phyloP scores from a whole-genome alignment of 1,284 basidiomycete genomes.

The Prillingera fragicola region DNA sequence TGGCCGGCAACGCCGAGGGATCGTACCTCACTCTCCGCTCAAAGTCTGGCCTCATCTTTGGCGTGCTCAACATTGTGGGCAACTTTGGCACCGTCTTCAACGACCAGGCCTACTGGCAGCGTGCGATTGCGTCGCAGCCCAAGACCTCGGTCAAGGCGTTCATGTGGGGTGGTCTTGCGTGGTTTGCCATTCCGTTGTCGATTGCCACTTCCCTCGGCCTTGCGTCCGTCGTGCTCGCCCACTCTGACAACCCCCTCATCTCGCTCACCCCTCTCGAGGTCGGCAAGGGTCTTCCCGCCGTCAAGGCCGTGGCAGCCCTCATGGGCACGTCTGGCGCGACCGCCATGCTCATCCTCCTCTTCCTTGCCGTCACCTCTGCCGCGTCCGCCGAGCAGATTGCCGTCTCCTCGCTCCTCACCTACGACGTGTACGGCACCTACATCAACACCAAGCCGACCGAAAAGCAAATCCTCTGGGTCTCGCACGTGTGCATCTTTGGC shows the following conservation, averaged over 20 bases:
- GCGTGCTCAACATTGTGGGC: conserved; percentile 68
- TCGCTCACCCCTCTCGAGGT: conserved; percentile 61
- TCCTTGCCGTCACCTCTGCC: conserved; percentile 68
- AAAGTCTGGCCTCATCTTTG: conserved; percentile 76
- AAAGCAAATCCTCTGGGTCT: conserved; percentile 56
- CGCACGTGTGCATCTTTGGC: conserved; percentile 54
- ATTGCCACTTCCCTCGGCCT: conserved; percentile 58
- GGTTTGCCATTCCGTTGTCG: conserved; percentile 77
- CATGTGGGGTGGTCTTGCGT: conserved; percentile 78
- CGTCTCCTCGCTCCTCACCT: conserved; percentile 69
- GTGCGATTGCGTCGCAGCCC: conserved; percentile 78
- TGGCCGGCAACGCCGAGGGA: conserved; percentile 58
- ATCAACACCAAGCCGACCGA: conserved; percentile 59
- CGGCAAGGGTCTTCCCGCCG: conserved; percentile 73
- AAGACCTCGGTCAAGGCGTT: conserved; percentile 82
- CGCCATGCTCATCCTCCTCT: conserved; percentile 44
- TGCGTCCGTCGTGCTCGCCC: conserved; percentile 66
- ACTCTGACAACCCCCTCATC: conserved; percentile 52
- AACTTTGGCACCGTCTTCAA: conserved; percentile 68
- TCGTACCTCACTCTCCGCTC: conserved; percentile 72
- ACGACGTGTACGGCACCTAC: conserved; percentile 63
- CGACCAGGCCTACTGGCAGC: conserved; percentile 57
- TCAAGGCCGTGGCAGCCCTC: conserved; percentile 63
- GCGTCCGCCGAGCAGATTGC: conserved; percentile 86
- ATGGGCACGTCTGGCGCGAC: conserved; percentile 68